These are phyloP conservation scores for Candida gigantensis DNA, from an alignment of 1,139 yeast genomes.

Conservation along the genomic window DNA sequence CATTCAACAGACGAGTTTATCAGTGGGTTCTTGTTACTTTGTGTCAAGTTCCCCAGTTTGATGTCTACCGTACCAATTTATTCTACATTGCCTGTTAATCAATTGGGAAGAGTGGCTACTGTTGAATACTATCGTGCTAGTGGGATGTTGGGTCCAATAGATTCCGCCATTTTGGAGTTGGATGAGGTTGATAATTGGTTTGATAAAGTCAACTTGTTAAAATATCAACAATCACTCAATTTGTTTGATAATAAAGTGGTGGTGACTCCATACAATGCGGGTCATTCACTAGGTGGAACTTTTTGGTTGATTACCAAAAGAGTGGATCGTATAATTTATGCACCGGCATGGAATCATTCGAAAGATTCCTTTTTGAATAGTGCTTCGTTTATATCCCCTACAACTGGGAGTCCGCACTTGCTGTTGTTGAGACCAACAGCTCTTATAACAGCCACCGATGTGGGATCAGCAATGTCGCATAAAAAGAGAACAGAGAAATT, in stretches of 20 bases:
- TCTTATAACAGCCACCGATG: slow-evolving; percentile 72
- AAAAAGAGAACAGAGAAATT: slow-evolving; percentile 66
- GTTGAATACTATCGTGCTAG: slow-evolving; percentile 73
- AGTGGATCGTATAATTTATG: slow-evolving; percentile 78
- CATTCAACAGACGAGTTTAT: slow-evolving; percentile 82
- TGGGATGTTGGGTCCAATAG: slow-evolving; percentile 77
- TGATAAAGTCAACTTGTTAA: slow-evolving; percentile 66
- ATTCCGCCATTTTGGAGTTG: slow-evolving; percentile 60
- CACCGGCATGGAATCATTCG: slow-evolving; percentile 95
- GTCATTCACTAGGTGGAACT: slow-evolving; percentile 91
- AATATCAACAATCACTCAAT: slow-evolving; percentile 76
- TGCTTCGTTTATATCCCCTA: slow-evolving; percentile 62
- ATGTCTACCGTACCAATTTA: slow-evolving; percentile 74
- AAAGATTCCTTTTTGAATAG: slow-evolving; percentile 80
- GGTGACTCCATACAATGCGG: slow-evolving; percentile 86
- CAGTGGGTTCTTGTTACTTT: slow-evolving; percentile 76
- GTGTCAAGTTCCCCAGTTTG: slow-evolving; percentile 58
- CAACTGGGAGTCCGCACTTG: slow-evolving; percentile 56
- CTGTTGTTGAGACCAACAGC: slow-evolving; percentile 79
- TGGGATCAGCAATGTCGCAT: slow-evolving; percentile 68
- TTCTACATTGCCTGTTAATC: slow-evolving; percentile 85
- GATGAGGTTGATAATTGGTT: slow-evolving; percentile 80
- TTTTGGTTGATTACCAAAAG: slow-evolving; percentile 78
- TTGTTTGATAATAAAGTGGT: slow-evolving; percentile 61
- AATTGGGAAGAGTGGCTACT: slow-evolving; percentile 82